Percentiles rank a stretch among this genome's conserved stretches.
Evolutionary conservation across 1,284 basidiomycete genomes (phyloP).

Genomic region (Microbotryum violaceum): DNA sequence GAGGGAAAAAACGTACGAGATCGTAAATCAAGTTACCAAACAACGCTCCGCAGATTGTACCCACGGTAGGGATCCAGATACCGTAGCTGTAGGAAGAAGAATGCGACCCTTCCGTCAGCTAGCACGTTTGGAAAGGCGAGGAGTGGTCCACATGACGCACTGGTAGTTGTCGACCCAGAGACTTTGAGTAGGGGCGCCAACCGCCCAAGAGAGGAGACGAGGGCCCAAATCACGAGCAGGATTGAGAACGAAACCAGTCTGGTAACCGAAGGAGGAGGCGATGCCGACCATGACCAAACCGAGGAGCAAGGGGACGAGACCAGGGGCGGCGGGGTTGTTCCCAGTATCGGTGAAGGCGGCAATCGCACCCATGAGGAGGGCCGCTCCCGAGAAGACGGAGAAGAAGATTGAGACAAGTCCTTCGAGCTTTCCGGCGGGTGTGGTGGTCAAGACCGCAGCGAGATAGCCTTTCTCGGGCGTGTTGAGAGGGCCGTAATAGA

Average conservation of each 20-base stretch:
- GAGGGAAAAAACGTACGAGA: conserved; percentile 17
- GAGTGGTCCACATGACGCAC: conserved; percentile 6
- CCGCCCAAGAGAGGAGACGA: conserved; percentile 49
- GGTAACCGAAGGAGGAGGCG: conserved; percentile 7
- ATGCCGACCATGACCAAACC: conserved; percentile 14
- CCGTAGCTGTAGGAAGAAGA: background rate
- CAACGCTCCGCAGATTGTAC: conserved; percentile 37
- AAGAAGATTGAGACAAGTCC: conserved; percentile 2
- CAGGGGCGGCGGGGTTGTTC: conserved; percentile 13
- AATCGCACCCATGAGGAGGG: conserved; percentile 10
- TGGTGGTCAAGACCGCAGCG: conserved; percentile 5
- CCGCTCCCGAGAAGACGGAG: conserved; percentile 8
- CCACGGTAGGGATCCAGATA: conserved; percentile 16
- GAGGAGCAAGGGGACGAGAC: conserved; percentile 12
- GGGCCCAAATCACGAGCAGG: conserved; percentile 60
- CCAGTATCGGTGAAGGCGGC: conserved; percentile 7
- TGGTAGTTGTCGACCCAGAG: conserved; percentile 6
- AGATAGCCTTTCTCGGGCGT: background rate
- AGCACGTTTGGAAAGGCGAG: too few species aligned
- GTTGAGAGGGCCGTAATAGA: conserved; percentile 7
- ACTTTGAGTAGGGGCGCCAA: background rate
- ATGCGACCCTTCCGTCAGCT: background rate
- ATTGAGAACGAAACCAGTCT: conserved; percentile 51
- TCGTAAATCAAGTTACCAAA: conserved; percentile 40
- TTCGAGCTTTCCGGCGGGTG: conserved; percentile 2